Percentiles rank a stretch among this genome's conserved stretches.
Conservation (phyloP, 371 early-diverging fungal genomes). For the Cokeromyces recurvatus region DNA sequence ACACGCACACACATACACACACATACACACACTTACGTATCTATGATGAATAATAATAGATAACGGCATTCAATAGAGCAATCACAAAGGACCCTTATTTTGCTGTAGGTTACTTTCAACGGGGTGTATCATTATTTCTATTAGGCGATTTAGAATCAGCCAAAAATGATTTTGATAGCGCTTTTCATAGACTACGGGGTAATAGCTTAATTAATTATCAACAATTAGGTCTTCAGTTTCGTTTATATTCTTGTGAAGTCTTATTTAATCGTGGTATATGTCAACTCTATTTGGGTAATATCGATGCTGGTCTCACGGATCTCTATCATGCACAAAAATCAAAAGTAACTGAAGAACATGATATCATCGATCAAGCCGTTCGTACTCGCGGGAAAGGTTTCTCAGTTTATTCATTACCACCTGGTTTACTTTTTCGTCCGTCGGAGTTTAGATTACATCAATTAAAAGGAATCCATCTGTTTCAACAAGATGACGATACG, state of each 20-base stretch:
- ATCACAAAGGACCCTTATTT: constrained; percentile 79
- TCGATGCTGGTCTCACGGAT: constrained; percentile 67
- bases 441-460: constrained; percentile 60
- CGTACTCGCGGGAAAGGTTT: constrained; percentile 64
- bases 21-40: too few species aligned
- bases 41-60: too few species aligned
- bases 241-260: constrained; percentile 85
- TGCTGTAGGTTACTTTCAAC: constrained; percentile 88
- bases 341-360: constrained; percentile 66
- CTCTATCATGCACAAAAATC: constrained; percentile 66
- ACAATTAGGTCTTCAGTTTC: constrained; percentile 85
- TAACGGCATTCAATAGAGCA: constrained; percentile 67
- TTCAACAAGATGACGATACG: constrained; percentile 5
- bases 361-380: constrained; percentile 69
- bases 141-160: constrained; percentile 51
- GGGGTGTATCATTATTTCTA: constrained; percentile 78
- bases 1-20: too few species aligned
- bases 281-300: constrained; percentile 69
- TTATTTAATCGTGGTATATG: constrained; percentile 87
- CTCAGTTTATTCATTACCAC: constrained; percentile 75
- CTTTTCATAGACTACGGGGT: constrained; percentile 66
- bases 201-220: constrained; percentile 89
- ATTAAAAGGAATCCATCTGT: constrained; percentile 23
- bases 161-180: constrained; percentile 61
- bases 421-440: constrained; percentile 76